phyloP scores from a whole-genome alignment of 805 yeast genomes.

The Alloascoidea africana region DNA sequence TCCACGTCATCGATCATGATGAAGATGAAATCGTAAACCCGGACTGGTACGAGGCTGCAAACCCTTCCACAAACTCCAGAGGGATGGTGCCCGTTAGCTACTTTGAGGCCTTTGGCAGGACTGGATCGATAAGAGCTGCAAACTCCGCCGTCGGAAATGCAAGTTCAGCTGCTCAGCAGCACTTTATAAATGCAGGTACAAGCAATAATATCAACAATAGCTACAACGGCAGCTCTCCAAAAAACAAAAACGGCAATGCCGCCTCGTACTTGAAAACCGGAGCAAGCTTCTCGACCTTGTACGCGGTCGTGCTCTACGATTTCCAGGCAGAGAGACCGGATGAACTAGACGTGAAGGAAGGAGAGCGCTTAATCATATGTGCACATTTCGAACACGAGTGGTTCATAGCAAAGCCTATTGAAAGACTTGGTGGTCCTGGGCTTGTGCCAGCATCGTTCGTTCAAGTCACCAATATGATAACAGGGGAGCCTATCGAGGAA shows the following conservation, averaged over 20 bases:
- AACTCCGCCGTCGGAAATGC: too few relatives aligned
- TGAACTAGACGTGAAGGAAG: constrained; percentile 53
- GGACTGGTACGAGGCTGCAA: constrained; percentile 76
- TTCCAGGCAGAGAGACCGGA: constrained; percentile 25
- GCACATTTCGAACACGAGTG: constrained; percentile 80
- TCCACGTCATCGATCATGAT: constrained; percentile 54
- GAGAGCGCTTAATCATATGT: constrained; percentile 66
- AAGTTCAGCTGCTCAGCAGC: too few relatives aligned
- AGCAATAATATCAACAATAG: too few relatives aligned
- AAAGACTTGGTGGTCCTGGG: constrained; percentile 75
- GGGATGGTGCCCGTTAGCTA: constrained; percentile 84
- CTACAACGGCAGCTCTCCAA: too few relatives aligned
- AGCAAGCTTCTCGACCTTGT: constrained; percentile 5
- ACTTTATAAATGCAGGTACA: too few relatives aligned
- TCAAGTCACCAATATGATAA: constrained; percentile 47
- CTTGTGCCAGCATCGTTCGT: constrained; percentile 70
- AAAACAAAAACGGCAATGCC: too few relatives aligned
- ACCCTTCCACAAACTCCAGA: constrained; percentile 59
- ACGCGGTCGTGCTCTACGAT: not conserved
- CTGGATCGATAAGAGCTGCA: too few relatives aligned
- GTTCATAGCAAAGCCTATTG: constrained; percentile 78
- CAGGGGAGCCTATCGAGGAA: constrained; percentile 34
- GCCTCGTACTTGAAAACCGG: too few relatives aligned
- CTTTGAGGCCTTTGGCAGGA: too few relatives aligned
- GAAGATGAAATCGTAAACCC: too few relatives aligned